Evolutionary conservation across 345 rosid species (phyloP), one percentile per base, ranked within the genome.

Genomic region (Corymbia maculata): DNA sequence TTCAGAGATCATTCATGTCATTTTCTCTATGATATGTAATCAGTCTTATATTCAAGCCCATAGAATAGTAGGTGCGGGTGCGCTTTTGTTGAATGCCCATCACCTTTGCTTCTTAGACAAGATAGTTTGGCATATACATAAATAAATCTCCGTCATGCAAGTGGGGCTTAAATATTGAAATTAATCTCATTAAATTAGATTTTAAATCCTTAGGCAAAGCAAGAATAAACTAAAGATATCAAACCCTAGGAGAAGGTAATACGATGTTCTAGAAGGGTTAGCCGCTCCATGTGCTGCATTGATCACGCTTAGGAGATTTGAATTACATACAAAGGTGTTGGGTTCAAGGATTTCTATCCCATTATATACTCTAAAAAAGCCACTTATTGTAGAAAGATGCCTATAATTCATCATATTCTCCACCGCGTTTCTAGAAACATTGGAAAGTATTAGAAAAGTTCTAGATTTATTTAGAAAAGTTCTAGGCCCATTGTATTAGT

Each of bases 1-100:
- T 55, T 55, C 12, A 55, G 4, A 5, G 12, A 55, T 0, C 0
- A 4, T 9, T 55, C 22, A 0, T 8, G 22, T 55, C 12, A 55
- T 9, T 55, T 55, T 9, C 1, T 19, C 61, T 9, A 9, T 55
- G 8, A 28, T 55, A 22, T 13, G 70, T n/a, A 36, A 64, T 64
- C 13, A 64, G 36, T 64, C 70, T 6, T 64, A 13, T 64, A n/a
- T 64, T 64, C 70, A 64, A n/a, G 70, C 70, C 70, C 36, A 6
- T 9, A 8, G 17, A 13, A 3, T 13, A 64, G 17, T 1, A 64
- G 75, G 17, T n/a, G 75, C 30, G 68, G 11, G 16, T 51, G 53
- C 19, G 17, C 53, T 51, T 16, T 3, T 51, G 19, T 51, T 51
- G 53, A 64, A n/a, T 64, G 68, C 32, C 68, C 68, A 61, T 61